Conservation (phyloP, 108 stramenopile genomes). For the Epithemia pelagica region DNA sequence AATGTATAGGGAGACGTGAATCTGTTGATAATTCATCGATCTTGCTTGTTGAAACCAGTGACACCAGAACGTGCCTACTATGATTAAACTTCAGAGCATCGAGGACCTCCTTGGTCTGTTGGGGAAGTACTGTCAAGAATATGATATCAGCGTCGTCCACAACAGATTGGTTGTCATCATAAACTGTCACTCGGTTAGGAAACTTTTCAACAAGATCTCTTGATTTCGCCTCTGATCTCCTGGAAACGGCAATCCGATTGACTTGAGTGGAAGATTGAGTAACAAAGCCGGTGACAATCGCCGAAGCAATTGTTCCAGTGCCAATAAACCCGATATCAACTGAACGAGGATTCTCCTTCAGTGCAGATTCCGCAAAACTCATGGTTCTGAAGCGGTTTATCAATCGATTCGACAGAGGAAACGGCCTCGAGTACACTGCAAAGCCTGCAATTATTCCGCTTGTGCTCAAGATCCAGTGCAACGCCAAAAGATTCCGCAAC, state of each 20-base stretch:
- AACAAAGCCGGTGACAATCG: conserved; percentile 63
- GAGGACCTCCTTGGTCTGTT: conserved; percentile 48
- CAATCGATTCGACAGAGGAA: no score
- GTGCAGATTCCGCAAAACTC: no score
- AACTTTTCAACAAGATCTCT: conserved; percentile 23
- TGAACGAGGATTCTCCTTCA: no score
- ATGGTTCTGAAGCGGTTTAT: no score
- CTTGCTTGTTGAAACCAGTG: conserved; percentile 37
- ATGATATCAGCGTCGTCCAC: conserved; percentile 60
- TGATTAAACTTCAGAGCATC: conserved; percentile 36
- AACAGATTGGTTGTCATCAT: conserved; percentile 61
- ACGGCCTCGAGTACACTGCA: no score
- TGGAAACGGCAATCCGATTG: conserved; percentile 41
- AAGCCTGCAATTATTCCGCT: no score
- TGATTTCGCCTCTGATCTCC: conserved; percentile 54
- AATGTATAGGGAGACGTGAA: conserved; percentile 13
- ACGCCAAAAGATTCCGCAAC: no score
- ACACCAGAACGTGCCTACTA: conserved; percentile 55
- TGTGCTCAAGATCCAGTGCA: no score
- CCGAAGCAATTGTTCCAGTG: conserved; percentile 73
- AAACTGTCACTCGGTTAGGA: conserved; percentile 39
- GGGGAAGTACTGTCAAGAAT: conserved; percentile 67
- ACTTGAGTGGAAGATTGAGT: conserved; percentile 19
- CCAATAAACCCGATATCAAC: conserved; percentile 71
- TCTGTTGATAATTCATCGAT: conserved; percentile 1